phyloP scores from a whole-genome alignment of 208 protist species.

The Kentomonas sorsogonicus region DNA sequence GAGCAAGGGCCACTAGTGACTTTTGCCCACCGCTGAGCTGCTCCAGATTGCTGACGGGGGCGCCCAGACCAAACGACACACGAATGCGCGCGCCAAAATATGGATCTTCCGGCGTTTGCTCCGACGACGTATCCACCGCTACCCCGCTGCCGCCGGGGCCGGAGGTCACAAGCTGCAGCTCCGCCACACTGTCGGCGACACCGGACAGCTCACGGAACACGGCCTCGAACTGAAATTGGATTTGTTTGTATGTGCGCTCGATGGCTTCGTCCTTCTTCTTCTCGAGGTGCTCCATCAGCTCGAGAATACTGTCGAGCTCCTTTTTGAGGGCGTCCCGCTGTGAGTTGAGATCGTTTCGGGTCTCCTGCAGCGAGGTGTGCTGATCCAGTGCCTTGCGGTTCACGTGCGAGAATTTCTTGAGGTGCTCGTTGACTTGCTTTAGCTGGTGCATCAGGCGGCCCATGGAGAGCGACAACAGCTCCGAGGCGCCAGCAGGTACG shows the following conservation, averaged over 20 bases:
- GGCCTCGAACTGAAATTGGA: conserved; percentile 94
- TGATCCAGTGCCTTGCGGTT: conserved; percentile 99
- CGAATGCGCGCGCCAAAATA: conserved; percentile 92
- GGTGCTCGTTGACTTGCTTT: conserved; percentile 62
- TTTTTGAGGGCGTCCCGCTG: conserved; percentile 80
- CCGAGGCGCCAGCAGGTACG: conserved; percentile 49
- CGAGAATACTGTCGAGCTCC: conserved; percentile 87
- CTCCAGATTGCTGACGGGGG: conserved; percentile 74
- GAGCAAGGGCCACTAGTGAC: conserved; percentile 96
- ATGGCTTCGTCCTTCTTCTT: conserved; percentile 97
- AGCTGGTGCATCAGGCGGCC: conserved; percentile 82
- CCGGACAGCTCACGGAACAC: conserved; percentile 96
- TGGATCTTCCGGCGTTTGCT: conserved; percentile 45
- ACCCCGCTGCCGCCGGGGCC: not conserved
- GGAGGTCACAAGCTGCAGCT: conserved; percentile 66
- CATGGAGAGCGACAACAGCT: conserved; percentile 45
- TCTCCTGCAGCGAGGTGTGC: conserved; percentile 88
- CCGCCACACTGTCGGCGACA: conserved; percentile 73
- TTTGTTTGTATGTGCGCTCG: conserved; percentile 96
- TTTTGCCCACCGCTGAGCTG: conserved; percentile 98
- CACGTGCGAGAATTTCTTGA: conserved; percentile 93
- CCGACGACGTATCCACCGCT: not conserved
- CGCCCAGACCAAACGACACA: conserved; percentile 85
- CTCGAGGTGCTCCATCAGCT: conserved; percentile 95
- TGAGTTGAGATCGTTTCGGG: conserved; percentile 70